Conservation (phyloP, 106 monocot genomes). For the Iris macrosiphon region DNA sequence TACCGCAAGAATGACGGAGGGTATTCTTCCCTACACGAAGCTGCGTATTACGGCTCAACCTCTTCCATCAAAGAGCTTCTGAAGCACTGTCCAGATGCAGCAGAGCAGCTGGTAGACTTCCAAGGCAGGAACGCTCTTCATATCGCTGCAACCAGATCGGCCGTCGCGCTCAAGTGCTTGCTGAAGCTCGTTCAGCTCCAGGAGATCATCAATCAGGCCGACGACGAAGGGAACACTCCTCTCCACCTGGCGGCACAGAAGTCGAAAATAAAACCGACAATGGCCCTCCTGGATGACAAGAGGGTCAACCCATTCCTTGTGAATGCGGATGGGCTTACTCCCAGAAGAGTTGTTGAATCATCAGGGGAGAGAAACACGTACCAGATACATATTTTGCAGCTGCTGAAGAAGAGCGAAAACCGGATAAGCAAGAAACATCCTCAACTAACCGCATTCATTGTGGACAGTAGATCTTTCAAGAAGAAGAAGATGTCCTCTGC, state of each 20-base stretch:
- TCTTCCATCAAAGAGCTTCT: slow-evolving; percentile 21
- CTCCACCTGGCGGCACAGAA: slow-evolving; percentile 29
- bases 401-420: slow-evolving; percentile 14
- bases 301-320: slow-evolving; percentile 22
- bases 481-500: slow-evolving; percentile 1
- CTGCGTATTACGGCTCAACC: slow-evolving; percentile 15
- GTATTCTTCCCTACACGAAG: slow-evolving; percentile 27
- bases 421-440: slow-evolving; percentile 9
- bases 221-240: slow-evolving; percentile 23
- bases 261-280: slow-evolving; percentile 14
- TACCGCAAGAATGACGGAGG: slow-evolving; percentile 6
- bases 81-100: slow-evolving; percentile 27
- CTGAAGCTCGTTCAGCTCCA: slow-evolving; percentile 8
- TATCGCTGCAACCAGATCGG: slow-evolving; percentile 4
- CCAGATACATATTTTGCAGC: slow-evolving; percentile 16
- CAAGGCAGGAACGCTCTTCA: slow-evolving; percentile 23
- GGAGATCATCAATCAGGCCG: slow-evolving; percentile 31
- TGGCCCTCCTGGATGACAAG: slow-evolving; percentile 17
- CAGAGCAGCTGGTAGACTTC: slow-evolving; percentile 16
- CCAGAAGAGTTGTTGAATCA: slow-evolving; percentile 14
- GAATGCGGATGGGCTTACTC: slow-evolving; percentile 11
- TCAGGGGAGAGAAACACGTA: not conserved
- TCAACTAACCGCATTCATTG: not conserved
- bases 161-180: slow-evolving; percentile 22
- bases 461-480: not conserved